Percentiles rank a stretch among this genome's conserved stretches.
phyloP scores from a whole-genome alignment of 805 yeast genomes.

The Candida palmyrensis region DNA sequence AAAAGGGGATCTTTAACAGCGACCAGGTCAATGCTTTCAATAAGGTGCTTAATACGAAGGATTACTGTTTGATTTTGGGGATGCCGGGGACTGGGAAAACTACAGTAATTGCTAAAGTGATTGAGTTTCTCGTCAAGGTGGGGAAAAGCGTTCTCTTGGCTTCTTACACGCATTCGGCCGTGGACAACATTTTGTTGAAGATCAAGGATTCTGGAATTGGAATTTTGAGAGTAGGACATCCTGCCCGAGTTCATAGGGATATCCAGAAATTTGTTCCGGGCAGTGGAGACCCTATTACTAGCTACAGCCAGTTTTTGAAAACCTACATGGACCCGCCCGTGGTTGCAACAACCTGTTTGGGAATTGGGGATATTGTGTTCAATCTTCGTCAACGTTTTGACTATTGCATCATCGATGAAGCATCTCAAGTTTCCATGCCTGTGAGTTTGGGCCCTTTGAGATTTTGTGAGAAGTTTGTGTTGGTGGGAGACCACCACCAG shows the following conservation, averaged over 20 bases:
- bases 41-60: constrained; percentile 57
- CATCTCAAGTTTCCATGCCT: constrained; percentile 93
- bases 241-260: constrained; percentile 55
- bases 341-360: constrained; percentile 87
- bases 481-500: constrained; percentile 97
- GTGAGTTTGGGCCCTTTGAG: constrained; percentile 83
- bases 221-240: constrained; percentile 65
- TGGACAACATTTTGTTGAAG: constrained; percentile 84
- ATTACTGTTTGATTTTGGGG: constrained; percentile 80
- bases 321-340: constrained; percentile 56
- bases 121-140: constrained; percentile 51
- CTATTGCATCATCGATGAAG: constrained; percentile 93
- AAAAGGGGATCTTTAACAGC: constrained; percentile 42
- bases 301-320: constrained; percentile 41
- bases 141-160: constrained; percentile 71
- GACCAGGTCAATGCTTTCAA: constrained; percentile 73
- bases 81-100: constrained; percentile 93
- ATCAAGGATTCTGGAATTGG: constrained; percentile 32
- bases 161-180: constrained; percentile 93
- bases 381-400: constrained; percentile 58
- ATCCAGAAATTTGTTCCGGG: constrained; percentile 50
- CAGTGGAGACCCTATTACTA: constrained; percentile 24
- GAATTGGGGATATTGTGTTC: constrained; percentile 62
- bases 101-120: constrained; percentile 73
- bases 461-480: constrained; percentile 69